These are phyloP conservation scores for Microcyclosporella mali DNA, from an alignment of 2,329 filamentous ascomycete species.

Conservation along the genomic window DNA sequence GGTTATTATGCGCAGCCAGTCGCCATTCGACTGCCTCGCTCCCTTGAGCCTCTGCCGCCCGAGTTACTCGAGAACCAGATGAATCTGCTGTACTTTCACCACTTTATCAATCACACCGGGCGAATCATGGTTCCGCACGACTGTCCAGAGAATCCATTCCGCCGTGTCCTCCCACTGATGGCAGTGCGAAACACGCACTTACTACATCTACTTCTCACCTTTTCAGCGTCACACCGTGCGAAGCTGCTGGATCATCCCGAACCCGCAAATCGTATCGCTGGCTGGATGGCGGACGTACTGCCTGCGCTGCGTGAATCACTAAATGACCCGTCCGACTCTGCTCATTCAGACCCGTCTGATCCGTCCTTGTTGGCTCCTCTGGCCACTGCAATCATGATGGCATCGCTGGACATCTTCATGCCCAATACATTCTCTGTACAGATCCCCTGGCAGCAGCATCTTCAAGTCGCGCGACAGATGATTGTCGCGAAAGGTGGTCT, in stretches of 20 bases:
- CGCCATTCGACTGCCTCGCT: slow-evolving; percentile 55
- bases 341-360: slow-evolving; percentile 37
- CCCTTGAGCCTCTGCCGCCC: slow-evolving; percentile 50
- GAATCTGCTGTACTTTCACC: slow-evolving; percentile 70
- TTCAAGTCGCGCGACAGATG: slow-evolving; percentile 68
- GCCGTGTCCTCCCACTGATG: slow-evolving; percentile 59
- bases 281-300: slow-evolving; percentile 74
- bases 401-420: slow-evolving; percentile 76
- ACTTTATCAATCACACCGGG: slow-evolving; percentile 75
- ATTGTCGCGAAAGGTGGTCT: slow-evolving; percentile 61
- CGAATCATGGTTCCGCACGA: slow-evolving; percentile 58
- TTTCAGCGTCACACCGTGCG: slow-evolving; percentile 77
- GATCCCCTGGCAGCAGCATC: slow-evolving; percentile 74
- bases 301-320: slow-evolving; percentile 64
- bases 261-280: slow-evolving; percentile 69
- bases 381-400: slow-evolving; percentile 77
- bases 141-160: slow-evolving; percentile 55
- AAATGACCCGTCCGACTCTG: slow-evolving; percentile 22
- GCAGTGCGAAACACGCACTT: slow-evolving; percentile 64
- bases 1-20: slow-evolving; percentile 68
- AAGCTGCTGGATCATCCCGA: slow-evolving; percentile 67
- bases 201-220: slow-evolving; percentile 70
- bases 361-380: slow-evolving; percentile 67
- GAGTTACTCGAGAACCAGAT: slow-evolving; percentile 65
- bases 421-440: slow-evolving; percentile 74